Base-by-base conservation (phyloP, 2,329 filamentous ascomycete genomes). In the Clarireedia hainanense region DNA sequence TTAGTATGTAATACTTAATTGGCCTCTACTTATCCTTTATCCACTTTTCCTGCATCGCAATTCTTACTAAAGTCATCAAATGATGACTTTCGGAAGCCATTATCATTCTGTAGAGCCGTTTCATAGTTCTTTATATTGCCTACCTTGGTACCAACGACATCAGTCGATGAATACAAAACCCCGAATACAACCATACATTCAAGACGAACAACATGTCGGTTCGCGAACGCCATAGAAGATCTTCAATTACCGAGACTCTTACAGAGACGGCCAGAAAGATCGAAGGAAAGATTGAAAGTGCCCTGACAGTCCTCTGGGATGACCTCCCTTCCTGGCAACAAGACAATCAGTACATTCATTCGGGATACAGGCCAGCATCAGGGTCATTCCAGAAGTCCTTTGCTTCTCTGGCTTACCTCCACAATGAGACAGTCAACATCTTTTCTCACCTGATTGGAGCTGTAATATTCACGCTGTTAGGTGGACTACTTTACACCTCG, bases 391-490 rank as follows among this genome's bases (percentile, higher is more conserved):
- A 67, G 14, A 76, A 73, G 55, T 87, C 81, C 20, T 75, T 81
- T 57, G 71, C 76, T 40, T 83, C 78, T 37, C 72, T 88, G 15
- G 70, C 74, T 52, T 83, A 86, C 68, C 65, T 88, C 14, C 84
- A 89, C 71, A 88, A 74, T 61, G 67, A 72, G 67, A 80, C 80
- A 5, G 80, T 89, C 48, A 89, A 89, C 69, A 88, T 89, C 64
- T 88, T 85, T 69, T 78, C 82, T 3, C 86, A 89, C 68, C 75
- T 89, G 12, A 30, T 85, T 9, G 90, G 89, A 6, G 80, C 85
- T 10, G 50, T 86, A 1, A 62, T 79, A 37, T 84, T 87, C 56
- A 67, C 81, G 3, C 65, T 75, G 6, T 72, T 75, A 1, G 80
- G 75, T 1, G 60, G 73, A 12, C 73, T 79, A 50, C 71, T 91